Evolutionary conservation across 2,329 filamentous ascomycete genomes (phyloP).

Genomic region (Apiospora sp.): DNA sequence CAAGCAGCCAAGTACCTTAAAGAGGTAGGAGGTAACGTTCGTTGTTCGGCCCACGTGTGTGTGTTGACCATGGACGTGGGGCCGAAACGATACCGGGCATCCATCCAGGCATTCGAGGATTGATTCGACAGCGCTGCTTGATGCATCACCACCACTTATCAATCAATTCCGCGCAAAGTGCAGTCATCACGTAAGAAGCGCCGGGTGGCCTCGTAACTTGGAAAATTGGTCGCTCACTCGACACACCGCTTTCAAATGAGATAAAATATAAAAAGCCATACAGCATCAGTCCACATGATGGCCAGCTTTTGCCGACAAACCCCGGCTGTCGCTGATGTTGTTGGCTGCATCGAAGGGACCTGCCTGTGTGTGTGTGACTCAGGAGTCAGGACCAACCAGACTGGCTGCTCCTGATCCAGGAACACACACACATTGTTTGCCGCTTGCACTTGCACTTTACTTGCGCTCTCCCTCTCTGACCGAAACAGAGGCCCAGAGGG

Average conservation of each 20-base stretch:
- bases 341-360: slow-evolving; percentile 2
- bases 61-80: not conserved
- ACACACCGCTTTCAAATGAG: not conserved
- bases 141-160: not conserved
- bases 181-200: not conserved
- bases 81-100: not conserved
- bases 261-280: not conserved
- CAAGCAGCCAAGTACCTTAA: not conserved
- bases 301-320: slow-evolving; percentile 3
- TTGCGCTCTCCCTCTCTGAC: slow-evolving; percentile 6
- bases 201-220: slow-evolving; percentile 1
- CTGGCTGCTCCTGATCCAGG: not conserved
- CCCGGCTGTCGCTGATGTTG: not conserved
- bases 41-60: not conserved
- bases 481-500: slow-evolving; percentile 4
- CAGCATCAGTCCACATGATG: not conserved
- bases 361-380: not conserved
- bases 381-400: not conserved
- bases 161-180: not conserved
- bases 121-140: not conserved
- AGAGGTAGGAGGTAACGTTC: not conserved
- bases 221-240: not conserved
- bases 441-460: not conserved
- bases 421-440: not conserved
- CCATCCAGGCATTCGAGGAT: not conserved